Conservation (phyloP, 2,329 filamentous ascomycete species). For the Aspergillus alliaceus region DNA sequence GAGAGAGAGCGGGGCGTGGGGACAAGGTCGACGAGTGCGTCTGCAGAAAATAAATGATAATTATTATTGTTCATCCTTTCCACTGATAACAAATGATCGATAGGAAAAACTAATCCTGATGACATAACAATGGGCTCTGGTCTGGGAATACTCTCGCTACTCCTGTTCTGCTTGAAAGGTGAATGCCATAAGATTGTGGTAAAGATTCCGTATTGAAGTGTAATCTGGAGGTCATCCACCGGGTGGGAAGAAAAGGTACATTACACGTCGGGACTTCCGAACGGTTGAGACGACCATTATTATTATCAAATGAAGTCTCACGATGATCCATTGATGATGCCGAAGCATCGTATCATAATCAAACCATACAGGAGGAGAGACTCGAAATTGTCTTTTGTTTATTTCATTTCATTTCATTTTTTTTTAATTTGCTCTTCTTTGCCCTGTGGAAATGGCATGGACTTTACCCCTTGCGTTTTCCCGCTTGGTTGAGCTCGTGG, state of each 20-base stretch:
- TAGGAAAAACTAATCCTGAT: slow-evolving; percentile 5
- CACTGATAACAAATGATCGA: slow-evolving; percentile 4
- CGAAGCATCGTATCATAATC: not conserved
- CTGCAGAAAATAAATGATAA: slow-evolving; percentile 1
- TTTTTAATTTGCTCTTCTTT: slow-evolving; percentile 11
- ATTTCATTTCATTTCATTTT: too few relatives aligned
- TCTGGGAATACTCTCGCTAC: not conserved
- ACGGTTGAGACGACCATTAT: not conserved
- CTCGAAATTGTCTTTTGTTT: not conserved
- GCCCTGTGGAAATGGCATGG: slow-evolving; percentile 17
- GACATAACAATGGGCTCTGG: slow-evolving; percentile 9
- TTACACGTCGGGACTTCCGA: not conserved
- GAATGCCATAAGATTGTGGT: not conserved
- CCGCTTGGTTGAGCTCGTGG: slow-evolving; percentile 20
- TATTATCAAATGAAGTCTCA: not conserved
- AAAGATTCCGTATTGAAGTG: not conserved
- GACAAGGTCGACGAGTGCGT: slow-evolving; percentile 2
- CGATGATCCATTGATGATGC: not conserved
- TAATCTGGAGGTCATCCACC: not conserved
- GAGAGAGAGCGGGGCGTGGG: slow-evolving; percentile 3
- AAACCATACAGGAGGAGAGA: not conserved
- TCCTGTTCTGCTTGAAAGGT: not conserved
- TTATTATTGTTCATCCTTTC: slow-evolving; percentile 5
- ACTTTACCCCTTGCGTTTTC: slow-evolving; percentile 20
- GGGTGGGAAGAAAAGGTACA: not conserved